phyloP scores from a whole-genome alignment of 2,329 filamentous ascomycete species.

The Alternaria ventricosa region DNA sequence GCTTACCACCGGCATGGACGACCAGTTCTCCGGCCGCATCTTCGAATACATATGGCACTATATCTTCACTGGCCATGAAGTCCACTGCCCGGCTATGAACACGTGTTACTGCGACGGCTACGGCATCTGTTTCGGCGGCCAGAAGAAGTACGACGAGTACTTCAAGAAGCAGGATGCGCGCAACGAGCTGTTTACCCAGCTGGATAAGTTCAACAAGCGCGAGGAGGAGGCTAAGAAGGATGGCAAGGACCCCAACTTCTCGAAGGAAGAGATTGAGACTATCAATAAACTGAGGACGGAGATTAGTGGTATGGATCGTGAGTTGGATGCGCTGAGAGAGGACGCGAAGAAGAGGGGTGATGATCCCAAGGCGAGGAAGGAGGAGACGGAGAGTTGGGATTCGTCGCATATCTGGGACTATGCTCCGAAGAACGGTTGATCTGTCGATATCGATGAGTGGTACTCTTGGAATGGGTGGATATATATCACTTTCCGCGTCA shows the following conservation, averaged over 20 bases:
- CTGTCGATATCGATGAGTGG: no score
- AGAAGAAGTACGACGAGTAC: constrained; percentile 58
- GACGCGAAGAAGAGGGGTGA: constrained; percentile 45
- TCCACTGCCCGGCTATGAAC: constrained; percentile 49
- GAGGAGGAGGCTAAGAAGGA: constrained; percentile 42
- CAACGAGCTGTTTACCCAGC: constrained; percentile 49
- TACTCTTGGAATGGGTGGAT: no score
- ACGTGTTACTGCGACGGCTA: constrained; percentile 69
- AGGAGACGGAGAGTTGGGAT: constrained; percentile 46
- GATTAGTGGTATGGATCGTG: constrained; percentile 32
- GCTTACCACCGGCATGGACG: constrained; percentile 45
- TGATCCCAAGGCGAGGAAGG: constrained; percentile 36
- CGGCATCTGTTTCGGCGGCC: constrained; percentile 65
- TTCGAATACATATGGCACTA: constrained; percentile 53
- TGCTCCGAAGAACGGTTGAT: constrained; percentile 31
- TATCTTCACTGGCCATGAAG: constrained; percentile 49
- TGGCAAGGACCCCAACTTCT: constrained; percentile 27
- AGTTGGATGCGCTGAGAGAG: constrained; percentile 36
- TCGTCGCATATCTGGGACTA: constrained; percentile 47
- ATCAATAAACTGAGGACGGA: constrained; percentile 29
- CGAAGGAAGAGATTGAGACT: constrained; percentile 25
- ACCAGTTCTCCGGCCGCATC: constrained; percentile 48
- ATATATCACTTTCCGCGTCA: neutral
- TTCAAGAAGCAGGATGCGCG: constrained; percentile 55
- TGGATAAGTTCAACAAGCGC: constrained; percentile 50